These are phyloP conservation scores for Theobroma cacao DNA, from an alignment of 345 rosid genomes.

Conservation along the genomic window DNA sequence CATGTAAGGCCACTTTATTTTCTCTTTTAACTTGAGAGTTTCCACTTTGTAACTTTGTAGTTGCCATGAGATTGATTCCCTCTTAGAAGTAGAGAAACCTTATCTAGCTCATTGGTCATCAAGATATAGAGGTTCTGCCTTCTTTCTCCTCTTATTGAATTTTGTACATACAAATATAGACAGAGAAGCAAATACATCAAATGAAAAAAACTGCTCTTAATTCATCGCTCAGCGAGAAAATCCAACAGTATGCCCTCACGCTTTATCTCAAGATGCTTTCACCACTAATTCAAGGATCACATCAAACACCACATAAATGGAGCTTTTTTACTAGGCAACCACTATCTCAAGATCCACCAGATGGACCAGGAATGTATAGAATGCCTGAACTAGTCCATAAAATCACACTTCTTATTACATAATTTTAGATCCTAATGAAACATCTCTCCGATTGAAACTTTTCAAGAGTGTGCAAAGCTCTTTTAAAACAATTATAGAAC, in stretches of 20 bases:
- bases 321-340: not conserved
- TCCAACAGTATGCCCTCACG: not conserved
- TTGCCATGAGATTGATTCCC: not conserved
- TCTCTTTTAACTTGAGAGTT: not conserved
- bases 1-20: not conserved
- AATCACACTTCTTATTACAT: not conserved
- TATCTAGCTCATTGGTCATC: not conserved
- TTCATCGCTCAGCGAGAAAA: not conserved
- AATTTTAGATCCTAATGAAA: slow-evolving; percentile 12
- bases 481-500: not conserved
- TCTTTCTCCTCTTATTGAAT: not conserved
- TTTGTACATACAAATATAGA: not conserved
- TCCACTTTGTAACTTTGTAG: not conserved
- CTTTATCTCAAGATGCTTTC: not conserved
- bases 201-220: not conserved
- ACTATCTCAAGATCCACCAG: not conserved
- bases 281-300: not conserved
- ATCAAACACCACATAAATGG: not conserved
- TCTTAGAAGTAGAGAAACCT: not conserved
- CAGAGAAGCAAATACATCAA: not conserved
- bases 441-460: not conserved
- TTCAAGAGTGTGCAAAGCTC: not conserved
- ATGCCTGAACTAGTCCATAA: not conserved
- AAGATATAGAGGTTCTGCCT: not conserved
- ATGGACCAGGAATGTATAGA: not conserved